Conservation (phyloP, 129 eudicot species). For the Apium graveolens region DNA sequence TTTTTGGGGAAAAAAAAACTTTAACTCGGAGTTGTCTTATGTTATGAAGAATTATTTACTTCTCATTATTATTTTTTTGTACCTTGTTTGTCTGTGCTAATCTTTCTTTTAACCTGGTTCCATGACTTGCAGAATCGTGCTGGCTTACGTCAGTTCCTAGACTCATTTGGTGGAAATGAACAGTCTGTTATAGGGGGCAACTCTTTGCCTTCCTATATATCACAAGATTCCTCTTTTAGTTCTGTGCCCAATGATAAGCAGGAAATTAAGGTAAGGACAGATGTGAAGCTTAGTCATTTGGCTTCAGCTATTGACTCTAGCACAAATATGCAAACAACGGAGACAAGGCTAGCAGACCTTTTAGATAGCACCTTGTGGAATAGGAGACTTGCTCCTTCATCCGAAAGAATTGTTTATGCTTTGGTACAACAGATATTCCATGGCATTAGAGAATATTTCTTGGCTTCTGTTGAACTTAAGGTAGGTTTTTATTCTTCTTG, state of each 20-base stretch:
- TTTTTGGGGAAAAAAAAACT: background rate
- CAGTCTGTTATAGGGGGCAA: constrained; percentile 43
- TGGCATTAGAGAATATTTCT: constrained; percentile 87
- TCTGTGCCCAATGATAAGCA: constrained; percentile 34
- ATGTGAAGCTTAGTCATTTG: constrained; percentile 39
- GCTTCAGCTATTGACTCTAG: constrained; percentile 60
- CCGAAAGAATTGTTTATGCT: constrained; percentile 97
- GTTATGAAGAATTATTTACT: background rate
- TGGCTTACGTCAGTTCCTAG: constrained; percentile 93
- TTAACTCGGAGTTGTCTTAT: background rate
- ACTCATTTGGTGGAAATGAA: constrained; percentile 92
- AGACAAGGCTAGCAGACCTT: constrained; percentile 90
- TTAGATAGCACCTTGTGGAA: constrained; percentile 96
- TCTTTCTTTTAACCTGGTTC: background rate
- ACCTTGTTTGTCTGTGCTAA: background rate
- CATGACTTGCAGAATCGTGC: constrained; percentile 64
- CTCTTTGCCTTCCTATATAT: constrained; percentile 18
- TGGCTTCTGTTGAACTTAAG: constrained; percentile 92
- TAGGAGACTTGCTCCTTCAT: constrained; percentile 91
- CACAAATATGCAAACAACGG: constrained; percentile 58
- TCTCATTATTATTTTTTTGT: background rate
- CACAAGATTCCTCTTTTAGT: constrained; percentile 38
- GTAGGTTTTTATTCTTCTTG: constrained; percentile 24
- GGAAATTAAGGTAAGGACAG: constrained; percentile 36
- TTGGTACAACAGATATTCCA: constrained; percentile 96